Base-by-base conservation (phyloP, 2,329 filamentous ascomycete genomes). In the Coleophoma eucalyptorum region DNA sequence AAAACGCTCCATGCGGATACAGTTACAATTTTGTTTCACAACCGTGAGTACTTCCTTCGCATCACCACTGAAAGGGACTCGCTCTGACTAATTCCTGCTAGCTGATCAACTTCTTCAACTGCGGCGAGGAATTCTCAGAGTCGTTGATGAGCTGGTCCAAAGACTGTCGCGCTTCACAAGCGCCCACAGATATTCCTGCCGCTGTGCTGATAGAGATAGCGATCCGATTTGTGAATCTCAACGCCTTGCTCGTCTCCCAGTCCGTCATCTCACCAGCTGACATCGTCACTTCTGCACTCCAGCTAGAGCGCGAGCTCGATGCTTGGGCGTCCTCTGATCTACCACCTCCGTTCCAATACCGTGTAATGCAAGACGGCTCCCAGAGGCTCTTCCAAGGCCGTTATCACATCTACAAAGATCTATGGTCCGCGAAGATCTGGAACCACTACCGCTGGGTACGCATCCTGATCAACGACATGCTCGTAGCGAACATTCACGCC, bases 361-460 rank as follows among this genome's bases (percentile, higher is more conserved):
- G 34, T 4, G 49, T 43, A 4, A 19, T 38, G 4, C 26, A 46
- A 12, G 47, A 52, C 5, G 37, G 31, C 7, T 18, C 40, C 4
- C 33, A 46, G 11, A 45, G 51, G 18, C 46, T 53, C 21, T 62
- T 51, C 21, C 40, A 55, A 3, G 53, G 49, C 5, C 38, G 52
- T 5, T 53, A 49, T 12, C 57, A 63, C 20, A n/a, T 37, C 19
- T 61, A 60, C 49, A 35, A 34, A 3, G 58, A 64, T 44, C 11
- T 56, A 4, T 62, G 62, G 62, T 51, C 47, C n/a, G 54, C 55
- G 7, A 53, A 58, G 49, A 52, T 61, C 19, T 60, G 53, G 38
- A 60, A 58, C 26, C 43, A 60, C 31, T 61, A 60, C 46, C 55
- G 59, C 26, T 60, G 56, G 57, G 41, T 45, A 15, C 43, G 61